Evolutionary conservation across 768 basidiomycete genomes (phyloP), one percentile per base, ranked within the genome.

Genomic region (Psilocybe cyanescens): DNA sequence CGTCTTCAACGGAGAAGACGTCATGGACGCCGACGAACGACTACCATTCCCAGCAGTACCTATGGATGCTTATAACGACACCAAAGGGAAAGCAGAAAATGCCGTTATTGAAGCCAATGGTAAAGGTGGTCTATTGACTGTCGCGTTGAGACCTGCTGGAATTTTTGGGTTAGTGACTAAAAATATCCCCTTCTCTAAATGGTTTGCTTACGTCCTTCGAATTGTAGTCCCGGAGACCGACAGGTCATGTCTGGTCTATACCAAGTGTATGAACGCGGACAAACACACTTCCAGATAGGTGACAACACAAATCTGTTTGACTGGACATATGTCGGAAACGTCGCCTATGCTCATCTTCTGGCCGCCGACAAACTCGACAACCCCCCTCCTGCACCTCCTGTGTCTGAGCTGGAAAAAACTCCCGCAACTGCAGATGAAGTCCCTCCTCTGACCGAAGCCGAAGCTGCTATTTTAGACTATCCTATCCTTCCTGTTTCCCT

Each of bases 281-380:
- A 97, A 73, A 95, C 94, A 0, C 88, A 92, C 66, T 92, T 94
- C 81, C 96, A 98, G 75, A 88, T 99, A 65, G 97, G 97, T 39
- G 82, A 91, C 76, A 97, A 98, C 76, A 87, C 84, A 64, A 99
- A 99, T 72, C 76, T 99, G 3, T 95, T 93, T 69, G 97, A 99
- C 75, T 95, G 91, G 86, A 97, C 96, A 4, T 98, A 98, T 71
- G 94, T 99, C 67, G 94, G 88, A 57, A 99, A 99, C 73, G 89
- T 97, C 62, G 97, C 95, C 1, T 86, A 91, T 68, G 96, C 95
- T 3, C 97, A 99, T 72, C 78, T 99, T 12, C 85, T 99, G 55
- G 97, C 97, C 9, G 90, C 92, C 19, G 96, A 98, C 80, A 92
- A 88, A 70, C 86, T 99, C 46, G 81, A 79, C 52, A 76, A 81